Base-by-base conservation (phyloP, 2,329 filamentous ascomycete genomes). In the Leptographium radiaticola region DNA sequence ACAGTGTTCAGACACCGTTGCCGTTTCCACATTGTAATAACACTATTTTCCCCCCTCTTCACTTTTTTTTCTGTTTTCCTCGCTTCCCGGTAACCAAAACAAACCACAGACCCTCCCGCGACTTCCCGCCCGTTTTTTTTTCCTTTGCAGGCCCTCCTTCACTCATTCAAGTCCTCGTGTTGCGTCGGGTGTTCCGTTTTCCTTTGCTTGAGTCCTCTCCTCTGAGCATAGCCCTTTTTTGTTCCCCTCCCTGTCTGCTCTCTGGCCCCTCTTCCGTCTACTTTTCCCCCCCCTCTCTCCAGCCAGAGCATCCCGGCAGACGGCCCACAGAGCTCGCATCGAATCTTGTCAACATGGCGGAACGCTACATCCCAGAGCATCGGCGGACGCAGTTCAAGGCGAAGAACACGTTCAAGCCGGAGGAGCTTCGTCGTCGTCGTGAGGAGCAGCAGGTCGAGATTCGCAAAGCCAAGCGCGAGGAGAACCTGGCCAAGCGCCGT, bases 391-490 rank as follows among this genome's bases (percentile, higher is more conserved):
- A 95, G 76, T 98, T 95, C 84, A 98, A 98, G 86, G 93, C 93
- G 54, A 96, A 96, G 81, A 91, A 88, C 74, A 89, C 89, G 66
- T 97, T 98, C 80, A 96, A 96, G 83, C 91, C 91, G 65, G 93
- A 98, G 71, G 93, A 98, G 77, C 85, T 98, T 62, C 89, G 93
- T 69, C 90, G 93, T 67, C 93, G 93, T 69, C 93, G 93, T 68
- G 93, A 98, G 71, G 93, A 98, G 75, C 90, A 96, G 73, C 93
- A 97, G 75, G 93, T 98, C 61, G 93, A 98, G 76, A 98, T 98
- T 68, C 86, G 93, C 70, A 95, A 95, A 76, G 88, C 90, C 61
- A 97, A 97, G 83, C 85, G 93, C 68, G 93, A 98, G 75, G 93
- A 98, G 77, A 97, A 96, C 75, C 75, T 98, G 68, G 93, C 93